These are phyloP conservation scores for Stylonectria norvegica DNA, from an alignment of 2,329 filamentous ascomycete genomes.

Conservation along the genomic window DNA sequence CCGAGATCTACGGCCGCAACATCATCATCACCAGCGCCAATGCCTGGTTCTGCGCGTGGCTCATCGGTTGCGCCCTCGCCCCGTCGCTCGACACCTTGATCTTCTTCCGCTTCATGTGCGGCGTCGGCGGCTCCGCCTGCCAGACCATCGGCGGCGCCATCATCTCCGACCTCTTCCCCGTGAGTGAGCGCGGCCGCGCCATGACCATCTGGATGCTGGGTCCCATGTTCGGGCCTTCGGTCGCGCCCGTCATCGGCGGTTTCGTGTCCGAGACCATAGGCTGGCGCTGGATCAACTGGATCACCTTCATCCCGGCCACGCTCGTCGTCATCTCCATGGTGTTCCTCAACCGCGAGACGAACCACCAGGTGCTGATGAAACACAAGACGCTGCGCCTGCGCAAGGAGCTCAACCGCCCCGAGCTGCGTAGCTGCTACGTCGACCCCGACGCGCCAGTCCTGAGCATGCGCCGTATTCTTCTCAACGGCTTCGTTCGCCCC, in stretches of 20 bases:
- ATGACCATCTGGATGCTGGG: slow-evolving; percentile 53
- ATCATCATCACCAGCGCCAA: slow-evolving; percentile 56
- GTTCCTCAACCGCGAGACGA: slow-evolving; percentile 38
- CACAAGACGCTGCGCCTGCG: slow-evolving; percentile 45
- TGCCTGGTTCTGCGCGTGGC: slow-evolving; percentile 58
- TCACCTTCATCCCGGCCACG: slow-evolving; percentile 45
- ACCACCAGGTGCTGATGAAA: slow-evolving; percentile 46
- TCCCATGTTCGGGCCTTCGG: slow-evolving; percentile 54
- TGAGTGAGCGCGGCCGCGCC: slow-evolving; percentile 45
- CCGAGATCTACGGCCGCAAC: slow-evolving; percentile 63
- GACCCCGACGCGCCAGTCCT: slow-evolving; percentile 23
- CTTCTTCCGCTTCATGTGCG: slow-evolving; percentile 57
- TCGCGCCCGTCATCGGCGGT: slow-evolving; percentile 48
- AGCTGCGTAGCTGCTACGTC: slow-evolving; percentile 45
- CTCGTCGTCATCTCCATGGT: slow-evolving; percentile 23
- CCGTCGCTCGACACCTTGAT: slow-evolving; percentile 52
- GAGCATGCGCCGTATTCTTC: slow-evolving; percentile 21
- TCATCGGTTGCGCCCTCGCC: slow-evolving; percentile 61
- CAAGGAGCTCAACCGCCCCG: slow-evolving; percentile 42
- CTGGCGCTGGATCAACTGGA: slow-evolving; percentile 53
- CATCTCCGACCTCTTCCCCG: slow-evolving; percentile 52
- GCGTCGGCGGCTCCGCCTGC: slow-evolving; percentile 54
- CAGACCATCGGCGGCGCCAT: slow-evolving; percentile 54
- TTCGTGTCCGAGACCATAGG: slow-evolving; percentile 48
- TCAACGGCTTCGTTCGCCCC: slow-evolving; percentile 53